Evolutionary conservation across 305 asterid genomes (phyloP).

Genomic region (Fraxinus sp.): DNA sequence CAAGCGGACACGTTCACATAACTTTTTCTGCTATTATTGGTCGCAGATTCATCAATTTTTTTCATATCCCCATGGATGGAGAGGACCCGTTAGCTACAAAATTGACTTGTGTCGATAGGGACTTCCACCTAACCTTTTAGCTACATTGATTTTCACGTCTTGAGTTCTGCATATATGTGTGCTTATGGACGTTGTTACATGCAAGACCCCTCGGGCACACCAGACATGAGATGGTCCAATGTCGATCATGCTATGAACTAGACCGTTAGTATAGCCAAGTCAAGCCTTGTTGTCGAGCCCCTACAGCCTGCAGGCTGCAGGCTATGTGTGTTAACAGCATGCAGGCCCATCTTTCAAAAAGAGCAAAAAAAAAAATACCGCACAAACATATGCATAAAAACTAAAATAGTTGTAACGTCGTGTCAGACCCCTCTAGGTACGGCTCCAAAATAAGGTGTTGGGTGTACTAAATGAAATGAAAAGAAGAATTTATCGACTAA

Average conservation of each 20-base stretch:
- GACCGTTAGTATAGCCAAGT: background rate
- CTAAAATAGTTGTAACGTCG: background rate
- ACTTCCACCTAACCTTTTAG: constrained; percentile 32
- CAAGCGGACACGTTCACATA: background rate
- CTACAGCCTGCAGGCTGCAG: background rate
- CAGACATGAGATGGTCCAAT: background rate
- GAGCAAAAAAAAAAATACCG: background rate
- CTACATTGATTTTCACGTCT: background rate
- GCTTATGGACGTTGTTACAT: background rate
- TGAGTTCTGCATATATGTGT: background rate
- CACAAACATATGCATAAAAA: too few species aligned
- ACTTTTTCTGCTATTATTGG: constrained; percentile 6
- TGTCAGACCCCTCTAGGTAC: background rate
- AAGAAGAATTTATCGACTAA: background rate
- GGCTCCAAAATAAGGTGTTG: background rate
- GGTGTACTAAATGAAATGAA: background rate
- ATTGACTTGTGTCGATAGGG: constrained; percentile 28
- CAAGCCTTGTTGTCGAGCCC: background rate
- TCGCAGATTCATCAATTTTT: constrained; percentile 3
- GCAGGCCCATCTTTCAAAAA: background rate
- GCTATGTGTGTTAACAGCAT: too few species aligned
- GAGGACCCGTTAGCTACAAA: constrained; percentile 21
- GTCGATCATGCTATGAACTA: background rate
- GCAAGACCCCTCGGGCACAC: background rate
- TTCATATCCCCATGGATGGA: background rate